Base-by-base conservation (phyloP, 108 stramenopile species). In the Nitzschia sp. region DNA sequence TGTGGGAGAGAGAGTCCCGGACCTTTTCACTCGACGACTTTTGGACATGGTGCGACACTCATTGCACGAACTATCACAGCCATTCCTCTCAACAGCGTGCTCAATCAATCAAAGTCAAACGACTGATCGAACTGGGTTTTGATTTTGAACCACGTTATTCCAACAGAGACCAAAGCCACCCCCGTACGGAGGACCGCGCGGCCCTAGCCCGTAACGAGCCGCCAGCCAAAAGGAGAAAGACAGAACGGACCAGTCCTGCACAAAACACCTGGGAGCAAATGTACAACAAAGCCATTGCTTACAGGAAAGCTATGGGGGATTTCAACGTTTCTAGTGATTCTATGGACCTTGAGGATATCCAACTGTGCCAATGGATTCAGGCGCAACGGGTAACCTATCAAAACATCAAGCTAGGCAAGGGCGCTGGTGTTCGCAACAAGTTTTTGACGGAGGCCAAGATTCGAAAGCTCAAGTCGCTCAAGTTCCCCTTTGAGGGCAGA, bases 31-130 rank as follows among this genome's bases (percentile, higher is more conserved):
- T 53, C 5, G n/a, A 24, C 51, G 51, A 53, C 51, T 53, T 53
- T 53, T 53, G 51, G 51, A n/a, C 6, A 6, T 53, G 51, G 51
- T 24, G n/a, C 24, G 51, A 19, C 5, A 53, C 6, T 53, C 51
- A 53, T n/a, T 6, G 6, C 8, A 19, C 5, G 6, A n/a, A n/a
- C 8, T 53, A 53, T n/a, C 8, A 53, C 13, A 4, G 5, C 6
- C 51, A 17, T 53, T 24, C 51, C n/a, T n/a, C 24, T n/a, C 13
- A 53, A 19, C 13, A 53, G 19, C 51, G 51, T 15, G 5, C n/a
- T 6, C 5, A 53, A 6, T 53, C 51, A 8, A 53, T 53, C 51
- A 53, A 53, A n/a, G 51, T 53, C 51, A 53, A 53, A 53, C 51
- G 51, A 8, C 19, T 53, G 51, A 24, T n/a, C 51, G 51, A 53